Percentiles rank a stretch among this genome's conserved stretches.
These are phyloP conservation scores for Bothriochloa decipiens DNA, from an alignment of 176 grass and related monocot species.

Conservation along the genomic window DNA sequence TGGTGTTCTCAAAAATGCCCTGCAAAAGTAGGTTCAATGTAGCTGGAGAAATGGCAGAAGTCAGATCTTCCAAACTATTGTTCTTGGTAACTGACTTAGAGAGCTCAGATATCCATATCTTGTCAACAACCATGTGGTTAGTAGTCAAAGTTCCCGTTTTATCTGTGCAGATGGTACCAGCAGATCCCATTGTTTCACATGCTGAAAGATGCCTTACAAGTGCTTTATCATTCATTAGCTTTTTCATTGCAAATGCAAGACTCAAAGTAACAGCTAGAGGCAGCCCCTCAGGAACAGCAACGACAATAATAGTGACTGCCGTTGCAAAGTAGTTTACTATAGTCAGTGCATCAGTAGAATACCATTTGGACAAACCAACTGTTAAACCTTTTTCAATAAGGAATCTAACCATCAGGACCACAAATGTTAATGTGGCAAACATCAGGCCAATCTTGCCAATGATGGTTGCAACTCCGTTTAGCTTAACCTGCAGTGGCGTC, in stretches of 20 bases:
- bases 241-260: conserved; percentile 99
- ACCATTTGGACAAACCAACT: conserved; percentile 76
- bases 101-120: conserved; percentile 81
- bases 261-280: conserved; percentile 94
- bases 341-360: conserved; percentile 73
- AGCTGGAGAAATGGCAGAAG: conserved; percentile 57
- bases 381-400: conserved; percentile 57
- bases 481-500: conserved; percentile 95
- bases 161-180: conserved; percentile 92
- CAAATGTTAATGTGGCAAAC: conserved; percentile 86
- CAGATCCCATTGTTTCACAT: conserved; percentile 97
- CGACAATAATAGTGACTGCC: conserved; percentile 94
- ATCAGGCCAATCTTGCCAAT: conserved; percentile 90
- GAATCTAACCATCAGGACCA: conserved; percentile 80
- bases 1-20: conserved; percentile 86
- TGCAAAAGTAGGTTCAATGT: conserved; percentile 63
- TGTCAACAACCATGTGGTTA: conserved; percentile 95
- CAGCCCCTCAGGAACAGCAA: conserved; percentile 96
- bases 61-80: conserved; percentile 55
- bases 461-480: conserved; percentile 95
- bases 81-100: conserved; percentile 55
- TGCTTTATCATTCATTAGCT: conserved; percentile 95
- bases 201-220: conserved; percentile 87
- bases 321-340: conserved; percentile 92
- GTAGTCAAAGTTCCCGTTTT: conserved; percentile 98